Evolutionary conservation across 2,329 filamentous ascomycete species (phyloP).

Genomic region (Dryadomyces quercivorus): DNA sequence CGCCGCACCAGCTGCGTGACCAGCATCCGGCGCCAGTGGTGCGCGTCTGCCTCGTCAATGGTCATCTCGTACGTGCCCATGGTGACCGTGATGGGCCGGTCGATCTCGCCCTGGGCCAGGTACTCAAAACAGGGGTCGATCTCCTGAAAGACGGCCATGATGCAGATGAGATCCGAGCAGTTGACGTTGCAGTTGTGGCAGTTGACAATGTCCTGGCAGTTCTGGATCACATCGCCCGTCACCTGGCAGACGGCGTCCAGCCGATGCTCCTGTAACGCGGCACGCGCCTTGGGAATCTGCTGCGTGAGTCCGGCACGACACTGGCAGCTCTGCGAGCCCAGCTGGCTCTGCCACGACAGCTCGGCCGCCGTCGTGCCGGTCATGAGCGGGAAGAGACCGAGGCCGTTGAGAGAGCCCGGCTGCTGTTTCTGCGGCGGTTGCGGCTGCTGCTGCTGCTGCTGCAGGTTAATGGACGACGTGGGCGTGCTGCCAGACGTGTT

Average conservation of each 20-base stretch:
- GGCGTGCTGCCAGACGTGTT: background rate
- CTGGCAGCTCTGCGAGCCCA: background rate
- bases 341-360: background rate
- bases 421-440: background rate
- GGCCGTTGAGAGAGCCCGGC: background rate
- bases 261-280: background rate
- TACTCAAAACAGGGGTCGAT: background rate
- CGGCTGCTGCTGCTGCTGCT: background rate
- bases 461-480: background rate
- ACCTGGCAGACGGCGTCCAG: background rate
- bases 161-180: background rate
- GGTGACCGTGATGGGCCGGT: background rate
- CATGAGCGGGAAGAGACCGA: background rate
- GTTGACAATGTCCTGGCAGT: background rate
- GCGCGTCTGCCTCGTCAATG: background rate
- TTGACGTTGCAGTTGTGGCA: background rate
- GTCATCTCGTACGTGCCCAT: background rate
- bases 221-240: background rate
- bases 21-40: background rate
- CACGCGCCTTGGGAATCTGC: background rate
- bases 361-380: background rate
- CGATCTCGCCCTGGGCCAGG: background rate
- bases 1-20: background rate
- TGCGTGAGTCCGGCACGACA: background rate
- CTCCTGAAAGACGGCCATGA: constrained; percentile 1